These are phyloP conservation scores for Neofusicoccum cordaticola DNA, from an alignment of 2,329 filamentous ascomycete genomes.

Conservation along the genomic window DNA sequence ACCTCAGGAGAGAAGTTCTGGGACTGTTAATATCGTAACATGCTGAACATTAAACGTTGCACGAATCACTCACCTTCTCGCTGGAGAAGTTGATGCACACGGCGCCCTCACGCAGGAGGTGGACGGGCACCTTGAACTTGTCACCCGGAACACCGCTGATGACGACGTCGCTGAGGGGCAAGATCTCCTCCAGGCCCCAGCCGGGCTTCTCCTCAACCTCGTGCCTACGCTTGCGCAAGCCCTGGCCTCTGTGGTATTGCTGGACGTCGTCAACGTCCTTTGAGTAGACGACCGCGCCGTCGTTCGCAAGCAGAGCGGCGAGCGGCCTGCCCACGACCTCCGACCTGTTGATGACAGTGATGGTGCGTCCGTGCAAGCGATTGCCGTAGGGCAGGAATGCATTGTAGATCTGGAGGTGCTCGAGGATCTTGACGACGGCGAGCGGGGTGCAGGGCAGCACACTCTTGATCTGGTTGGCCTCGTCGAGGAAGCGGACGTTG, in stretches of 20 bases:
- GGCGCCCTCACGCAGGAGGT: conserved; percentile 80
- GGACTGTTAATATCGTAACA: not conserved
- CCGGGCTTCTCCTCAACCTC: conserved; percentile 81
- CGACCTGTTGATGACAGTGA: conserved; percentile 93
- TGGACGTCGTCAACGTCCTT: conserved; percentile 91
- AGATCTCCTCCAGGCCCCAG: conserved; percentile 74
- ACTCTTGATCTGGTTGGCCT: conserved; percentile 75
- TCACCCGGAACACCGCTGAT: conserved; percentile 90
- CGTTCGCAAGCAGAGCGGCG: conserved; percentile 89
- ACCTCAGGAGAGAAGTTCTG: conserved; percentile 84
- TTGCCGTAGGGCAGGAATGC: conserved; percentile 89
- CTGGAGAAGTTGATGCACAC: conserved; percentile 99
- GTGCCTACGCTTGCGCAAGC: conserved; percentile 80
- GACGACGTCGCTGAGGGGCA: conserved; percentile 88
- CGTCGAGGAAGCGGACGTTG: conserved; percentile 92
- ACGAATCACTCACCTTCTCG: conserved; percentile 59
- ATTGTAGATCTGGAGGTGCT: conserved; percentile 96
- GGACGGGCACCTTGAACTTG: conserved; percentile 82
- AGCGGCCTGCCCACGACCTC: conserved; percentile 94
- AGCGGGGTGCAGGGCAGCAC: conserved; percentile 94
- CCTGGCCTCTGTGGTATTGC: conserved; percentile 84
- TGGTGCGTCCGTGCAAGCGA: conserved; percentile 85
- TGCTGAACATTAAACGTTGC: not conserved
- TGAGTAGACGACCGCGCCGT: conserved; percentile 92
- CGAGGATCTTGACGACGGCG: conserved; percentile 94